Evolutionary conservation across 2,329 filamentous ascomycete genomes (phyloP).

Genomic region (Aspergillus brasiliensis): DNA sequence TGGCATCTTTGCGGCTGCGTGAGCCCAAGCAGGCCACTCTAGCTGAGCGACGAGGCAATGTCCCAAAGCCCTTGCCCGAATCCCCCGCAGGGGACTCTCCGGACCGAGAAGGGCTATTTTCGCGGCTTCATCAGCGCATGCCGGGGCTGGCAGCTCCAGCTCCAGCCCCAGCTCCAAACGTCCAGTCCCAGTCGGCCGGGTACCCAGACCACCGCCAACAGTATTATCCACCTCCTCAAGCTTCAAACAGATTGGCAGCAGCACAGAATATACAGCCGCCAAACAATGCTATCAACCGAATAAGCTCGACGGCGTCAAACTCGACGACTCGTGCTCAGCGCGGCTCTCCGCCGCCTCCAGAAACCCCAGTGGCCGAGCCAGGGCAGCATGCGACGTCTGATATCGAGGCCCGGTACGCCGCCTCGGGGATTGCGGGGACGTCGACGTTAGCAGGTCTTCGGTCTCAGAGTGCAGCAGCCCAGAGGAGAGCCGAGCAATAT

Average conservation of each 20-base stretch:
- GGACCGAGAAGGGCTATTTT: constrained; percentile 79
- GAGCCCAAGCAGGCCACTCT: constrained; percentile 62
- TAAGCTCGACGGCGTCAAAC: constrained; percentile 83
- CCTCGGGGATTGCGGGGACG: constrained; percentile 84
- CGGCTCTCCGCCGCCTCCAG: constrained; percentile 91
- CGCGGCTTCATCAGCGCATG: constrained; percentile 56
- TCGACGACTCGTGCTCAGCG: constrained; percentile 90
- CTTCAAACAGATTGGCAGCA: constrained; percentile 23
- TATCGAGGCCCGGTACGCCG: constrained; percentile 89
- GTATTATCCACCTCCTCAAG: constrained; percentile 61
- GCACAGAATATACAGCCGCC: constrained; percentile 51
- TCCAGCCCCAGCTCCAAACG: constrained; percentile 27
- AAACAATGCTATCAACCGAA: constrained; percentile 59
- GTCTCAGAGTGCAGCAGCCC: constrained; percentile 75
- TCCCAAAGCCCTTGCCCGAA: constrained; percentile 77
- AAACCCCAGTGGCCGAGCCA: constrained; percentile 80
- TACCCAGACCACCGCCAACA: constrained; percentile 61
- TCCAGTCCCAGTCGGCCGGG: constrained; percentile 37
- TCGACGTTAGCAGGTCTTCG: constrained; percentile 76
- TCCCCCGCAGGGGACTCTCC: constrained; percentile 75
- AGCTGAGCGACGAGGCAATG: constrained; percentile 76
- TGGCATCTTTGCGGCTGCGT: constrained; percentile 43
- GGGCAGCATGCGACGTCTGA: constrained; percentile 71
- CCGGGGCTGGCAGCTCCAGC: constrained; percentile 40
- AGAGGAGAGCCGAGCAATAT: constrained; percentile 81